Conservation (phyloP, 768 basidiomycete genomes). For the Pulveroboletus sp. region DNA sequence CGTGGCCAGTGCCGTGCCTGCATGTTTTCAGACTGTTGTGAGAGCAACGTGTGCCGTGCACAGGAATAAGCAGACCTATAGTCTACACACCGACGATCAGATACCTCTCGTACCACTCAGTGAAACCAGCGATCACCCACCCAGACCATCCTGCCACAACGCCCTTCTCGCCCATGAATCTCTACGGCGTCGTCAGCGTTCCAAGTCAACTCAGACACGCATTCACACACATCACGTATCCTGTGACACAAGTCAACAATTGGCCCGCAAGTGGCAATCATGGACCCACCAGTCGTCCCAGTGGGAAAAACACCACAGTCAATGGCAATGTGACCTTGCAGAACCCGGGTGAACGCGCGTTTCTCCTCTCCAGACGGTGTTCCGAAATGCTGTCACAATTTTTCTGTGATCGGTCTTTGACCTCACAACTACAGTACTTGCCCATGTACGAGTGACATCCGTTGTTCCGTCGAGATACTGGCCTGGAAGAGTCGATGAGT, state of each 20-base stretch:
- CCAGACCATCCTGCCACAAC: slow-evolving; percentile 85
- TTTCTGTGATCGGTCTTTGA: not conserved
- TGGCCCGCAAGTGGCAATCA: not conserved
- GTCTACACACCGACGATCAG: slow-evolving; percentile 33
- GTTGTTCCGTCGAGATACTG: slow-evolving; percentile 95
- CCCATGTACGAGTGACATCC: slow-evolving; percentile 88
- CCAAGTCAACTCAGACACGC: not conserved
- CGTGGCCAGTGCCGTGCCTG: slow-evolving; percentile 92
- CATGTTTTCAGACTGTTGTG: slow-evolving; percentile 22
- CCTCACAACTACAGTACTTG: slow-evolving; percentile 28
- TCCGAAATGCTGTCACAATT: slow-evolving; percentile 72
- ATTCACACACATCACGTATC: slow-evolving; percentile 49
- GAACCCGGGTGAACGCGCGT: slow-evolving; percentile 84
- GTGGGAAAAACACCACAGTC: slow-evolving; percentile 80
- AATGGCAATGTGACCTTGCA: slow-evolving; percentile 88
- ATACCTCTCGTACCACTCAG: not conserved
- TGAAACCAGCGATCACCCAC: slow-evolving; percentile 34
- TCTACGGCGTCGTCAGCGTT: slow-evolving; percentile 34
- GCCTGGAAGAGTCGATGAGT: slow-evolving; percentile 32
- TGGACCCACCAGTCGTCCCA: slow-evolving; percentile 61
- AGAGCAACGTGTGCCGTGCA: not conserved
- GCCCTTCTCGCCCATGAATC: slow-evolving; percentile 77
- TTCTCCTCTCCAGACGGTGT: slow-evolving; percentile 78
- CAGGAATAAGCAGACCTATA: slow-evolving; percentile 41
- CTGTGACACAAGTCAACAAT: slow-evolving; percentile 27